Base-by-base conservation (phyloP, 352 stramenopile genomes). In the Albugo laibachii region DNA sequence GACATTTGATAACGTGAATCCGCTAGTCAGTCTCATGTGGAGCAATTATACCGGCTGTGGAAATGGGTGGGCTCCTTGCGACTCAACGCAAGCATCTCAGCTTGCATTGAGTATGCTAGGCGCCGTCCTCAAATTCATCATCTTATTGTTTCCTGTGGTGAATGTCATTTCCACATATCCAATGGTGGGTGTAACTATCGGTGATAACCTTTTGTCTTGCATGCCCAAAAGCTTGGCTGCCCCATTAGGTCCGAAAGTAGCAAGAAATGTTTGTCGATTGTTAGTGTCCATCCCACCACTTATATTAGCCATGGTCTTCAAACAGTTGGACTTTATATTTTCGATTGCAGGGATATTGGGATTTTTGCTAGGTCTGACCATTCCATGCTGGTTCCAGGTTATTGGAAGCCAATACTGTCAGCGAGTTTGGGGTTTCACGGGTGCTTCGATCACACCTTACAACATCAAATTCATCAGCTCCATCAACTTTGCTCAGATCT, bases 321-420 rank as follows among this genome's bases (percentile, higher is more conserved):
- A 89, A 61, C 81, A 83, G 42, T 64, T 89, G n/a, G 76, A 89
- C 52, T 79, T 78, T 34, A 89, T 89, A 50, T 86, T 89, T 49
- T 57, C 73, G 1, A 55, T 86, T 44, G 73, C 76, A 10, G 76
- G 76, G 10, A 59, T 86, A 5, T 84, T 89, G 37, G 76, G 76
- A 13, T 89, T 89, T 49, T 43, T 82, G 36, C 58, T 89, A 14
- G 74, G 73, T 1, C 58, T 84, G 6, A 78, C 71, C 35, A 89
- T 89, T 44, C 76, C 76, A 46, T 80, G 65, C 52, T 89, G 74
- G 73, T 83, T 89, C 57, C 76, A 89, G 58, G 66, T 89, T 34
- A 67, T 85, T 20, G 66, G 76, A 41, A 85, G 69, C 47, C 69
- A 74, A 36, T 86, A 85, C 59, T 86, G 66, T 56, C 62, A 79